Percentiles rank a stretch among this genome's conserved stretches.
phyloP scores from a whole-genome alignment of 108 stramenopile genomes.

The Pseudonitzschia delicatissima region DNA sequence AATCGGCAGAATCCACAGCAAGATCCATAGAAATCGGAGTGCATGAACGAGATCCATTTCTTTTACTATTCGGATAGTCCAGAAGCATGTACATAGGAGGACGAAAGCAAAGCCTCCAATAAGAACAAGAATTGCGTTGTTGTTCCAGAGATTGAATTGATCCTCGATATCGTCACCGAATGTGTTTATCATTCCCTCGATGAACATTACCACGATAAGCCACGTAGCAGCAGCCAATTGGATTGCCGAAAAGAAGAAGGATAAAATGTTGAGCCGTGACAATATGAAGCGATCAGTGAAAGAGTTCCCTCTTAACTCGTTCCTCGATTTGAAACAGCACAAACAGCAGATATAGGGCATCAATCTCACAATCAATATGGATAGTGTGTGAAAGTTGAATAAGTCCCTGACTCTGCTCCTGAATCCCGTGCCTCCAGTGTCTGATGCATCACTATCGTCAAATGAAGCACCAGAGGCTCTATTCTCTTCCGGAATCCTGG shows the following conservation, averaged over 20 bases:
- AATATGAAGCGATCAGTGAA: constrained; percentile 66
- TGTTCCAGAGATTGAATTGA: constrained; percentile 42
- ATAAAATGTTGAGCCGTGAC: constrained; percentile 60
- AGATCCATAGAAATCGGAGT: constrained; percentile 70
- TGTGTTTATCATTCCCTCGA: constrained; percentile 5
- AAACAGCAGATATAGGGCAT: not conserved
- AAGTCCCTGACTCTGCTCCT: not conserved
- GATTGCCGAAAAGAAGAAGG: constrained; percentile 44
- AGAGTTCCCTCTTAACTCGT: constrained; percentile 27
- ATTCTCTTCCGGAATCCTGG: too few relatives aligned
- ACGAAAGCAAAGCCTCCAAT: constrained; percentile 49
- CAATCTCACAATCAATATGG: not conserved
- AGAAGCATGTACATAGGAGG: constrained; percentile 42
- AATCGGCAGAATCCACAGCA: constrained; percentile 53
- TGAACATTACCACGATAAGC: constrained; percentile 27
- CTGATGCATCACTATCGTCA: constrained; percentile 1
- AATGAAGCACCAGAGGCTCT: not conserved
- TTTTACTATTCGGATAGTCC: constrained; percentile 55
- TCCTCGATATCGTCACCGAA: not conserved
- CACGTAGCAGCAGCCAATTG: constrained; percentile 48
- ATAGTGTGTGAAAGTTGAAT: not conserved
- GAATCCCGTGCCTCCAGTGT: not conserved
- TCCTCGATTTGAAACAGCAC: constrained; percentile 16
- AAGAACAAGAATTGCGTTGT: constrained; percentile 38
- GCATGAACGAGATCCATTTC: constrained; percentile 70